Evolutionary conservation across 768 basidiomycete species (phyloP), one percentile per base, ranked within the genome.

Genomic region (Boletus insuetus): DNA sequence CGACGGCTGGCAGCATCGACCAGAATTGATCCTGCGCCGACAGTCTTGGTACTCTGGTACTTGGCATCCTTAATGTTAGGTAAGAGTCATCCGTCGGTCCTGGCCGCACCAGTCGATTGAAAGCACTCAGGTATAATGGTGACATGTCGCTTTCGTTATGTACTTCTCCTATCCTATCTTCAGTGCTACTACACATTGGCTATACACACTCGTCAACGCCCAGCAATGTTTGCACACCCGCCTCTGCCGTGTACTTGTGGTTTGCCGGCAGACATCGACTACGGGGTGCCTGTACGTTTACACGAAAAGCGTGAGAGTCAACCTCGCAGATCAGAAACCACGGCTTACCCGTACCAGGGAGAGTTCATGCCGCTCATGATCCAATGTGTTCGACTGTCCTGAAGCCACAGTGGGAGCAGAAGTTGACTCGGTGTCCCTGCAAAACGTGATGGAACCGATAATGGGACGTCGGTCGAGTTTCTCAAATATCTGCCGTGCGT

Each of bases 401-500:
- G 26, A 32, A 0, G 17, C 9, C 3, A 35, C 47, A 3, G 42
- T 41, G 3, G 31, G 56, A 5, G 2, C 35, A 2, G n/a, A n/a
- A n/a, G 49, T 22, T 13, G 48, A 51, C 19, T 43, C 55, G 13
- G 42, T 53, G 13, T 58, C 41, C 19, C n/a, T 50, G 32, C 49
- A 52, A 17, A 59, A 26, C 17, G 35, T 13, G 20, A 59, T n/a
- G n/a, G 63, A 59, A 1, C 37, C 44, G 7, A 49, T 32, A 5
- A 46, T 19, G 6, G 56, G 41, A 8, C 46, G 56, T 11, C 49
- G 54, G 19, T 51, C 55, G 22, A 64, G 46, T 14, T 62, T 61
- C 4, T 52, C 43, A 8, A 64, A 53, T 26, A 66, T 47, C 29
- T 49, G 34, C 11, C 71, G 61, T 7, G 70, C 63, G 41, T 73